Base-by-base conservation (phyloP, 495 filamentous ascomycete species). In the Penicillium nucicola region DNA sequence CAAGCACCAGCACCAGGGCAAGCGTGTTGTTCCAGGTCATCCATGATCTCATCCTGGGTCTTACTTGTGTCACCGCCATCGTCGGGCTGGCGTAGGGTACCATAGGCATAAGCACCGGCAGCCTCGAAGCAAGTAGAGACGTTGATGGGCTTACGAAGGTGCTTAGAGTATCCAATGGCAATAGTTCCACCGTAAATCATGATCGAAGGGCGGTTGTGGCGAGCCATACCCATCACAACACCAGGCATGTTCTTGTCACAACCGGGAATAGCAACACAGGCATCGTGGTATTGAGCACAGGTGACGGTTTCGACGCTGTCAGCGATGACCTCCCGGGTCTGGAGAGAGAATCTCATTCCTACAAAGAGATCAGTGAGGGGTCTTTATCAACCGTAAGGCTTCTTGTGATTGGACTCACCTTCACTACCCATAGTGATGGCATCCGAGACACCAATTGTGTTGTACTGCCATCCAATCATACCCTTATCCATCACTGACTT, bases 221-320 rank as follows among this genome's bases (percentile, higher is more conserved):
- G 81, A 11, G 90, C 90, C 68, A 89, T 86, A 37, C 80, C 86
- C 84, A 89, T 88, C n/a, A 89, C 71, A 31, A 77, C 78, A 51
- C 93, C 93, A 1, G 93, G 93, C 93, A 98, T 98, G 59, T 98
- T 98, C 77, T 98, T 98, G 69, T 98, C 93, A 62, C 93, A 98
- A 9, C 93, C 93, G 1, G 93, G 91, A 54, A 98, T 92, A 19
- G 89, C 83, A 58, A 98, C 92, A 63, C 91, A 95, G 46, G 93
- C 93, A 57, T 98, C 93, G 66, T 98, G 90, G 45, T 83, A 85
- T 65, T 89, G 85, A 6, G 86, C 87, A 58, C 88, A 93, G 1
- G 91, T 95, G 4, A 95, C 88, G 1, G 89, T 91, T 67, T 98
- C 92, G 52, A 98, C 88, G 58, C 84, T 89, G 66, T 98, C 93